These are phyloP conservation scores for Alternaria metachromatica DNA, from an alignment of 2,329 filamentous ascomycete genomes.

Conservation along the genomic window DNA sequence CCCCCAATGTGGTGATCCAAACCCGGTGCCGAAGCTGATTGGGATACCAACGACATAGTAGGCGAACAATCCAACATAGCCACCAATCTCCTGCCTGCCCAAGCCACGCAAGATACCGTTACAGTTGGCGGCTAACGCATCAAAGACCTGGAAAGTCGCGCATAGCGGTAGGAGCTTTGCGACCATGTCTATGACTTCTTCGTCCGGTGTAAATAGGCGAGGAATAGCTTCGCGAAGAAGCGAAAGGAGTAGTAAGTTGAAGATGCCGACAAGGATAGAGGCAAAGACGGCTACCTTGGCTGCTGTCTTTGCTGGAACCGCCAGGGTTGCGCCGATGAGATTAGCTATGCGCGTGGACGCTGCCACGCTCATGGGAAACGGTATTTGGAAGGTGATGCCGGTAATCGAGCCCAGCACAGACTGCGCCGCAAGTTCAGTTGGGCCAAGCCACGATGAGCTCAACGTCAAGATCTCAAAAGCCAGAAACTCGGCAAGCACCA, in stretches of 20 bases:
- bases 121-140: slow-evolving; percentile 78
- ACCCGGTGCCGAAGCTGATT: slow-evolving; percentile 78
- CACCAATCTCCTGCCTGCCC: slow-evolving; percentile 86
- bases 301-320: slow-evolving; percentile 78
- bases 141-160: slow-evolving; percentile 88
- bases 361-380: slow-evolving; percentile 89
- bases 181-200: slow-evolving; percentile 71
- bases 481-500: slow-evolving; percentile 93
- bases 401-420: slow-evolving; percentile 81
- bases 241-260: slow-evolving; percentile 77
- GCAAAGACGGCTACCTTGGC: slow-evolving; percentile 77
- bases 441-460: slow-evolving; percentile 79
- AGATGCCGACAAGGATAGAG: slow-evolving; percentile 73
- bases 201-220: slow-evolving; percentile 72
- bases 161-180: slow-evolving; percentile 77
- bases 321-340: slow-evolving; percentile 84
- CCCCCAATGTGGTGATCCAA: slow-evolving; percentile 76
- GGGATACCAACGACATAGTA: slow-evolving; percentile 90
- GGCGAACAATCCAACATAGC: slow-evolving; percentile 83
- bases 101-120: slow-evolving; percentile 87
- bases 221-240: slow-evolving; percentile 76
- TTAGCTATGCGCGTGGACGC: slow-evolving; percentile 89
- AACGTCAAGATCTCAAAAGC: slow-evolving; percentile 92
- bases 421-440: slow-evolving; percentile 83
- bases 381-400: slow-evolving; percentile 85